These are phyloP conservation scores for Lathyrus tuberosus DNA, from an alignment of 306 rosid genomes.

Conservation along the genomic window DNA sequence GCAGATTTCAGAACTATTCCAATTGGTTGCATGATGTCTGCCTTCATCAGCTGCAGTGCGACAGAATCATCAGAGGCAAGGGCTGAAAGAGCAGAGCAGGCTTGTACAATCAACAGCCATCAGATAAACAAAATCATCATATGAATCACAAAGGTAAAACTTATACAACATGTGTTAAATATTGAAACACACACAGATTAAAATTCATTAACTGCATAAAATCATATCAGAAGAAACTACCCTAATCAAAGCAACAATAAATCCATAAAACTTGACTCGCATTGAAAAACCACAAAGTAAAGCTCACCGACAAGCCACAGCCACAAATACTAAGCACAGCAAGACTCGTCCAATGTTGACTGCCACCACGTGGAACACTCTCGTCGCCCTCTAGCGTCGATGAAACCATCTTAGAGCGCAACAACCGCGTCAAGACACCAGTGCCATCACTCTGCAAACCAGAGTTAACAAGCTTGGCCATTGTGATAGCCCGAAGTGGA, in stretches of 20 bases:
- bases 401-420: conserved; percentile 65
- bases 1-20: conserved; percentile 72
- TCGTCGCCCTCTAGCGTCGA: conserved; percentile 42
- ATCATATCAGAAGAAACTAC: conserved; percentile 16
- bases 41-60: conserved; percentile 89
- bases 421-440: conserved; percentile 79
- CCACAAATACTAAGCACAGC: conserved; percentile 67
- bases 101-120: conserved; percentile 53
- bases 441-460: conserved; percentile 89
- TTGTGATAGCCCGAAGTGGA: conserved; percentile 66
- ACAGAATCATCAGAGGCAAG: conserved; percentile 83
- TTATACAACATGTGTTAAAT: not conserved
- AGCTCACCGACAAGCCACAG: conserved; percentile 80
- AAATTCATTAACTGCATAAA: not conserved
- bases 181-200: not conserved
- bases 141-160: not conserved
- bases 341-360: conserved; percentile 78
- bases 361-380: conserved; percentile 51
- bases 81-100: conserved; percentile 94
- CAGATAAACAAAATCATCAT: not conserved
- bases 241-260: conserved; percentile 7
- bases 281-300: not conserved
- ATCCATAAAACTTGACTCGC: conserved; percentile 2
- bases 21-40: conserved; percentile 94
- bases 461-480: conserved; percentile 69